These are phyloP conservation scores for Pythium insidiosum DNA, from an alignment of 352 stramenopile species.

Conservation along the genomic window DNA sequence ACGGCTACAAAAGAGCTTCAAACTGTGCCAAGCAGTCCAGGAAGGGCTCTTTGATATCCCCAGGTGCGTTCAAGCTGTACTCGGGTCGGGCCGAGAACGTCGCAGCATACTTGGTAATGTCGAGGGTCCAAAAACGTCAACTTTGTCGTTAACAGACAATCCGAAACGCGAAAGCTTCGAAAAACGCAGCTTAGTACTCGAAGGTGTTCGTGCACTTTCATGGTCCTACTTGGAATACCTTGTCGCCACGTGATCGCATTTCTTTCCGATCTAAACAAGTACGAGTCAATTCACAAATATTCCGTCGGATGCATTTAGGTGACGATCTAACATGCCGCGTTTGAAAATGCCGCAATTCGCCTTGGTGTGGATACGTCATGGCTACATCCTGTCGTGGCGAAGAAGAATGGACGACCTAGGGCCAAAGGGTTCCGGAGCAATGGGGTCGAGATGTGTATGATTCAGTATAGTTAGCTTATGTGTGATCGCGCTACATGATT, in stretches of 20 bases:
- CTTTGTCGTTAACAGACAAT: not conserved
- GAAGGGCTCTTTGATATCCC: not conserved
- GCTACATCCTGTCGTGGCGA: not conserved
- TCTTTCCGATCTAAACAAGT: not conserved
- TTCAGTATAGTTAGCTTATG: not conserved
- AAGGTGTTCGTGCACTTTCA: not conserved
- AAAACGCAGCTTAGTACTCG: not conserved
- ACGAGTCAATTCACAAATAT: not conserved
- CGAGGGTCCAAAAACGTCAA: not conserved
- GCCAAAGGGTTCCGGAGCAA: not conserved
- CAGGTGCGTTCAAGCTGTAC: not conserved
- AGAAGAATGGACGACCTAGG: not conserved
- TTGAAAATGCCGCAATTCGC: not conserved
- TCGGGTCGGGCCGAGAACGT: not conserved
- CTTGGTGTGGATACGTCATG: not conserved
- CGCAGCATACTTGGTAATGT: constrained; percentile 1
- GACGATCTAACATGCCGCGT: not conserved
- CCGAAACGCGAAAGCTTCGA: not conserved
- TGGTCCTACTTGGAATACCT: not conserved
- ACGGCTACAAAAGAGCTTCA: not conserved
- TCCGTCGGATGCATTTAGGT: not conserved
- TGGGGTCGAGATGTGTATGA: not conserved
- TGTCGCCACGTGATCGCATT: constrained; percentile 1
- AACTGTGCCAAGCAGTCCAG: not conserved
- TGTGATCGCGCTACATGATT: not conserved